A percentile compares a stretch with the other conserved stretches of the same genome.
Evolutionary conservation across 192 early-diverging fungal genomes (phyloP).

Genomic region (Spizellomyces punctatus): DNA sequence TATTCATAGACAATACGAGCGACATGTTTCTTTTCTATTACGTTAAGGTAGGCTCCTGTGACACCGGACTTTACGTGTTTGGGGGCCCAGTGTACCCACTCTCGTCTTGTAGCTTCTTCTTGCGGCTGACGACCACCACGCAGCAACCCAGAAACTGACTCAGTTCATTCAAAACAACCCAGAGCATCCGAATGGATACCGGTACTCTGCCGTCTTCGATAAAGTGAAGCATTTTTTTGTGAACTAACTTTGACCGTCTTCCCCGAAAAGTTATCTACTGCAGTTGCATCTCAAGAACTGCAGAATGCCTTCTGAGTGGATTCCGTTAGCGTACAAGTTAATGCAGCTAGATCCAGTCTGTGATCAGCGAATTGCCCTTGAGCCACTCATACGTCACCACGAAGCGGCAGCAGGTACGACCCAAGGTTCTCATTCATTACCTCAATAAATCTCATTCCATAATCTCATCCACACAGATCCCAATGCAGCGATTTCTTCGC

Average conservation of each 20-base stretch:
- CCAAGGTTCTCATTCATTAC: too few species aligned
- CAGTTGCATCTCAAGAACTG: not conserved
- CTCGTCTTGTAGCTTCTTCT: too few species aligned
- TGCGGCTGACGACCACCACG: too few species aligned
- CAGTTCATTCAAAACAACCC: conserved; percentile 11
- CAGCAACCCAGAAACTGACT: too few species aligned
- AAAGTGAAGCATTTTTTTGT: too few species aligned
- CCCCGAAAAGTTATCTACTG: conserved; percentile 4
- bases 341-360: conserved; percentile 23
- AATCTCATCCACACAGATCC: too few species aligned
- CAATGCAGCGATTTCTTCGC: too few species aligned
- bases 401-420: not conserved
- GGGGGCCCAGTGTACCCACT: too few species aligned
- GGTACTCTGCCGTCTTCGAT: not conserved
- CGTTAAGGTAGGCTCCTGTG: conserved; percentile 14
- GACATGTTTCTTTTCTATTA: conserved; percentile 32
- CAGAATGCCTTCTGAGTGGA: conserved; percentile 3
- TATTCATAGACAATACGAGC: conserved; percentile 9
- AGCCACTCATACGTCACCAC: conserved; percentile 16
- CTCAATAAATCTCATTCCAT: too few species aligned
- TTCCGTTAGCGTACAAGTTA: conserved; percentile 19
- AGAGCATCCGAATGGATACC: conserved; percentile 16
- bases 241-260: too few species aligned
- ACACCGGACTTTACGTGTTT: too few species aligned
- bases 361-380: conserved; percentile 6